Evolutionary conservation across 805 yeast species (phyloP), one percentile per base, ranked within the genome.

Genomic region (Ogataea glucozyma): DNA sequence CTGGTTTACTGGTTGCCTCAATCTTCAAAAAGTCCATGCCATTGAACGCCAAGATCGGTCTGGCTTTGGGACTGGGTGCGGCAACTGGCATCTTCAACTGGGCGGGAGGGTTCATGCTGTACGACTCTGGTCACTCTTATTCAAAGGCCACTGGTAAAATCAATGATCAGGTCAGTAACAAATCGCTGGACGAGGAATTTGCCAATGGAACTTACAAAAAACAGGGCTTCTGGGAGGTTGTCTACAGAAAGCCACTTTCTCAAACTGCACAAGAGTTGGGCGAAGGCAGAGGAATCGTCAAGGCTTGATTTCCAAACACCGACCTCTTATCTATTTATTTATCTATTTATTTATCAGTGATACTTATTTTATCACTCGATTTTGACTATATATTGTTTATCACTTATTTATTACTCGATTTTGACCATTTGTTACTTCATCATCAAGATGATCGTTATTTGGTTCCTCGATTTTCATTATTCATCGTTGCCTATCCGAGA

Each of bases 211-310:
- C 58, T 18, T 64, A 65, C 32, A 64, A 65, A 47, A 69, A 61
- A 44, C 83, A 78, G 58, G 81, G 81, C 27, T 85, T 85, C 67
- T 88, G 89, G 89, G 91, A 86, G 51, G 81, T 82, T 26, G 78
- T 80, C 61, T 78, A 81, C 69, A 82, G 96, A 72, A 78, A 86
- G 58, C 95, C 95, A 13, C 67, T 87, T 52, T 79, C 88, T 16
- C 89, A 85, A 66, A 85, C 95, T 8, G 76, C 84, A 20, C 83
- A 78, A 48, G 82, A 81, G 57, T 71, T 87, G 53, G 96, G 96
- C 51, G 79, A 67, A 52, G 83, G 83, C 41, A 70, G 83, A 61
- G 82, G 83, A 53, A 73, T 77, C 46, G 71, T 73, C 52, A 65
- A 61, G 43, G 27, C 21, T 11, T 43, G 31, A 20, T 17, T 4